These are phyloP conservation scores for Eimeria praecox DNA, from an alignment of 169 alveolate genomes.

Conservation along the genomic window DNA sequence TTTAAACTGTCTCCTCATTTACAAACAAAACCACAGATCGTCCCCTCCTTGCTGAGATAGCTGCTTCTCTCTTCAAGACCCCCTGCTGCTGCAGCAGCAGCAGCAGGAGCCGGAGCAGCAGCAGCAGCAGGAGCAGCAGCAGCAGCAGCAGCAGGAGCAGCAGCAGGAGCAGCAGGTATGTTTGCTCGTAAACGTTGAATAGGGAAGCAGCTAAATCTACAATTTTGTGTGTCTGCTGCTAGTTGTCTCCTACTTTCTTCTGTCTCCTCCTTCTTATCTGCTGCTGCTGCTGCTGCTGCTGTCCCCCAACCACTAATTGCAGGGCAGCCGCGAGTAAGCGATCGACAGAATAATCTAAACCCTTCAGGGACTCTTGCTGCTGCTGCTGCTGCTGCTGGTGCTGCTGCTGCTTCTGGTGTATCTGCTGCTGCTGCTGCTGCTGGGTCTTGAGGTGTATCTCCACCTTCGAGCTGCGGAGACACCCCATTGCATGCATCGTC, in stretches of 20 bases:
- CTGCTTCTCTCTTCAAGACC: not conserved
- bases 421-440: slow-evolving; percentile 26
- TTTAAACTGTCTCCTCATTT: not conserved
- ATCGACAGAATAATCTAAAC: not conserved
- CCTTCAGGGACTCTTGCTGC: not conserved
- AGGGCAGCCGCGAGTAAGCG: slow-evolving; percentile 49
- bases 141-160: slow-evolving; percentile 52
- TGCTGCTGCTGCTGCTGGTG: slow-evolving; percentile 5
- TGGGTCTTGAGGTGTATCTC: not conserved
- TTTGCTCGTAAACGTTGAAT: not conserved
- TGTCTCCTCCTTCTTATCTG: slow-evolving; percentile 10
- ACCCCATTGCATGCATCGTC: slow-evolving; percentile 3
- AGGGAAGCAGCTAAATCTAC: slow-evolving; percentile 38
- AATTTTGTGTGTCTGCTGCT: slow-evolving; percentile 20
- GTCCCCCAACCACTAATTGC: slow-evolving; percentile 22
- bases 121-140: not conserved
- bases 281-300: slow-evolving; percentile 20
- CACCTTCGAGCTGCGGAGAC: not conserved
- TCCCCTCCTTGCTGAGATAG: slow-evolving; percentile 42
- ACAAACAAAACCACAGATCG: slow-evolving; percentile 17
- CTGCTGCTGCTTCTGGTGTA: not conserved
- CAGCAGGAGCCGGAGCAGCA: not conserved
- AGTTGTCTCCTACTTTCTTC: slow-evolving; percentile 30
- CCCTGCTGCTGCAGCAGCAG: slow-evolving; percentile 45
- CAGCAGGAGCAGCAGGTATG: slow-evolving; percentile 43